Base-by-base conservation (phyloP, 192 early-diverging fungal genomes). In the Oehlia diaphana region DNA sequence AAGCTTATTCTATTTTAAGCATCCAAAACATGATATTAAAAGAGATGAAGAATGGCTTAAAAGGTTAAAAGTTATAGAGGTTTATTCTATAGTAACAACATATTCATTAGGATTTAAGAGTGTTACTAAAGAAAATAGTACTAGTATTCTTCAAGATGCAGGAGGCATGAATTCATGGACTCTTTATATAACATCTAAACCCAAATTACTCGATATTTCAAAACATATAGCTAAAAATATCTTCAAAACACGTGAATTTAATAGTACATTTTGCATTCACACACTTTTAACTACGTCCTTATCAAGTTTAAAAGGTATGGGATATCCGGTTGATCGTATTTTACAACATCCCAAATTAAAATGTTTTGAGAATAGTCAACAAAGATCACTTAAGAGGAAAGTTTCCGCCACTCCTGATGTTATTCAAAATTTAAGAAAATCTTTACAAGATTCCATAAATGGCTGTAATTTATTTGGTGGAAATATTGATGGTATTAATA, bases 1-100 rank as follows among this genome's bases (percentile, higher is more conserved):
- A 28, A 90, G 91, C 1, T 85, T 97, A 8, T 87, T 97, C 33
- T 75, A 94, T 13, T 91, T 94, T 82, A 91, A 94, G 2, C 23
- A 26, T 23, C 86, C 84, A 63, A 80, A 78, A 47, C 89, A 72
- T 73, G 85, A 87, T 61, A 88, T 87, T 78, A 83, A 79, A 9
- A 86, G 74, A 73, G 86, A 85, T 73, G 85, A 91, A 10, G 86
- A 89, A 61, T 89, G 88, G 82, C 44, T 92, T 49, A 88, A 89
- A 14, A 87, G 87, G 23, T 77, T 97, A 19, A 86, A 90, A 74
- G 94, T 95, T 35, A 58, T 83, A 2, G 92, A 95, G 77, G 90
- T 92, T 0, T 78, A 87, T 0, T 86, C 89, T 35, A 95, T 97
- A 61, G 78, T 90, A 50, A 83, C 92, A 37, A 72, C 26, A 23